Evolutionary conservation across 139 green algal genomes (phyloP), one percentile per base, ranked within the genome.

Genomic region (Dunaliella sp.): DNA sequence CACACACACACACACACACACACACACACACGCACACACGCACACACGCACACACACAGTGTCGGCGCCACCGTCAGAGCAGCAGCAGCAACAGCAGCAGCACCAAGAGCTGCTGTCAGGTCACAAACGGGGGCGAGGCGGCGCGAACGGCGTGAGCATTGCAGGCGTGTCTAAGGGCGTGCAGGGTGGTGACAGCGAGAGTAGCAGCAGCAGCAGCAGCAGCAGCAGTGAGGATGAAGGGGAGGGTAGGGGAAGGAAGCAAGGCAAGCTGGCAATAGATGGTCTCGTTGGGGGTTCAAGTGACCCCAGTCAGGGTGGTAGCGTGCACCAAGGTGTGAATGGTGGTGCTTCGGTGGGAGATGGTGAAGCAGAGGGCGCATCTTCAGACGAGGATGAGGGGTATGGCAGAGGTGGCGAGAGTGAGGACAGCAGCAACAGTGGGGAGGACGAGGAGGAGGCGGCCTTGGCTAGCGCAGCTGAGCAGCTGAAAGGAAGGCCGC

Each of bases 401-500:
- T 38, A 75, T 31, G 83, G 1, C 1, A 32, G 72, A 81, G 26
- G 38, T 3, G 0, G 75, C 35, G 28, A n/a, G n/a, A n/a, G n/a
- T n/a, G n/a, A n/a, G n/a, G n/a, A 77, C 72, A 38, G 77, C 1
- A 34, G 88, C 80, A 38, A 82, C 59, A n/a, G 87, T 16, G 80
- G 86, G 37, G 89, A 84, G 21, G 84, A 38, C 2, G 84, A 86
- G 7, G 88, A 59, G 1, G 81, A 48, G 3, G 87, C 32, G 77
- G 38, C 73, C 7, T 73, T 32, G 24, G 86, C 59, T 0, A 75
- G 28, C 0, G 77, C 65, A 1, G 82, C 75, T 34, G 82, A 72
- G 2, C 86, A 92, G 12, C 88, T 90, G 57, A 83, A 73, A 28
- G n/a, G n/a, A n/a, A n/a, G n/a, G n/a, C 34, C 76, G n/a, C 90